These are phyloP conservation scores for Aspergillus fumigatiaffinis DNA, from an alignment of 2,329 filamentous ascomycete species.

Conservation along the genomic window DNA sequence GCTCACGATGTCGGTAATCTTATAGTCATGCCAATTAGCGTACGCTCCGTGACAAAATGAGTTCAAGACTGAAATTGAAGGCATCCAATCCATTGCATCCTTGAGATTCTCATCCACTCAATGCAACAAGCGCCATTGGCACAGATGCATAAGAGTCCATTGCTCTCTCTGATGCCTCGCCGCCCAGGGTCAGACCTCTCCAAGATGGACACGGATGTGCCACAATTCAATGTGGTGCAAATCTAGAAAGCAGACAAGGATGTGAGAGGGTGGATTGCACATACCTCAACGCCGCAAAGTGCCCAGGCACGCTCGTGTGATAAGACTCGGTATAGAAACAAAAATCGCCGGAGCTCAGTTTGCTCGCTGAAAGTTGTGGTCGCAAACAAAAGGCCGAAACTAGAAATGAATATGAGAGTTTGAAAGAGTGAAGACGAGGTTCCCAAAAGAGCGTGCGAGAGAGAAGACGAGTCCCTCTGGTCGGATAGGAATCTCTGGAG, in stretches of 20 bases:
- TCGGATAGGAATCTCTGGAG: conserved; percentile 36
- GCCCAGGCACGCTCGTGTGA: conserved; percentile 21
- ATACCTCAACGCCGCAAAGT: conserved; percentile 27
- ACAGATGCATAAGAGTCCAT: not conserved
- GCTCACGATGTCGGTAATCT: not conserved
- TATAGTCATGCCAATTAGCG: not conserved
- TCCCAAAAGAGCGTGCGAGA: conserved; percentile 40
- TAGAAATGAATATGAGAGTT: conserved; percentile 7
- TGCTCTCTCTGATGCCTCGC: not conserved
- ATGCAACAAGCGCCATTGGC: not conserved
- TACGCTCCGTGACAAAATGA: not conserved
- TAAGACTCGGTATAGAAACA: conserved; percentile 24
- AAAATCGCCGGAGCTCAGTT: conserved; percentile 3
- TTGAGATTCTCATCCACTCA: not conserved
- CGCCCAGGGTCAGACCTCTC: not conserved
- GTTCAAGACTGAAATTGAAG: not conserved
- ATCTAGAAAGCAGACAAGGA: not conserved
- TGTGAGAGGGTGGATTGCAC: conserved; percentile 10
- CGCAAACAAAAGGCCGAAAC: conserved; percentile 5
- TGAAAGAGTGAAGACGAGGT: conserved; percentile 25
- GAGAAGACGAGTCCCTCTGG: conserved; percentile 37
- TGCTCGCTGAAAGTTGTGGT: not conserved
- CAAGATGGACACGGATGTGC: not conserved
- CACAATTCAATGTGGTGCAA: not conserved
- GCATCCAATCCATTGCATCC: not conserved